Percentiles rank a stretch among this genome's conserved stretches.
Conservation (phyloP, 208 protist species). For the Histomonas meleagridis region DNA sequence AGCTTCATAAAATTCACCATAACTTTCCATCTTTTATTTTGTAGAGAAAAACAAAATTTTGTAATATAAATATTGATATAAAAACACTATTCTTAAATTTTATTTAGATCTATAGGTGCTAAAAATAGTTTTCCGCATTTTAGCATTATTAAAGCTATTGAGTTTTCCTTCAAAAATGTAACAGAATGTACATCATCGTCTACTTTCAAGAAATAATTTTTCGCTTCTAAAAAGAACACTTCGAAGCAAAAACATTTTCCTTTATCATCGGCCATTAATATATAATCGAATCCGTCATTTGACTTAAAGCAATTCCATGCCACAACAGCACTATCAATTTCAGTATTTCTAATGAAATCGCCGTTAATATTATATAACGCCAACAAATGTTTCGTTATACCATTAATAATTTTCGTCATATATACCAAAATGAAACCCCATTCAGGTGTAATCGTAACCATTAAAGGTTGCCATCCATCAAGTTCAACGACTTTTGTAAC, state of each 20-base stretch:
- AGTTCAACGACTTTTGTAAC: background rate
- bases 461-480: background rate
- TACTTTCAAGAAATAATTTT: background rate
- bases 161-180: no score
- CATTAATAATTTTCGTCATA: background rate
- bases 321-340: background rate
- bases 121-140: no score
- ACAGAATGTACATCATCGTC: no score
- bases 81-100: no score
- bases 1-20: no score
- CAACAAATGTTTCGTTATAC: background rate
- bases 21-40: no score
- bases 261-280: background rate
- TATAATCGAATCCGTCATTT: background rate
- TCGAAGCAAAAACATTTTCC: background rate
- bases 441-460: background rate
- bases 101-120: no score
- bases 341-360: background rate
- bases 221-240: background rate
- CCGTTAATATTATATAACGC: background rate
- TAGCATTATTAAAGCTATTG: no score
- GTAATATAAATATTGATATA: no score
- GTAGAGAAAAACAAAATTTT: no score
- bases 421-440: background rate
- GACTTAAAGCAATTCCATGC: background rate